Evolutionary conservation across 768 basidiomycete genomes (phyloP).

Genomic region (Tulasnella sp.): DNA sequence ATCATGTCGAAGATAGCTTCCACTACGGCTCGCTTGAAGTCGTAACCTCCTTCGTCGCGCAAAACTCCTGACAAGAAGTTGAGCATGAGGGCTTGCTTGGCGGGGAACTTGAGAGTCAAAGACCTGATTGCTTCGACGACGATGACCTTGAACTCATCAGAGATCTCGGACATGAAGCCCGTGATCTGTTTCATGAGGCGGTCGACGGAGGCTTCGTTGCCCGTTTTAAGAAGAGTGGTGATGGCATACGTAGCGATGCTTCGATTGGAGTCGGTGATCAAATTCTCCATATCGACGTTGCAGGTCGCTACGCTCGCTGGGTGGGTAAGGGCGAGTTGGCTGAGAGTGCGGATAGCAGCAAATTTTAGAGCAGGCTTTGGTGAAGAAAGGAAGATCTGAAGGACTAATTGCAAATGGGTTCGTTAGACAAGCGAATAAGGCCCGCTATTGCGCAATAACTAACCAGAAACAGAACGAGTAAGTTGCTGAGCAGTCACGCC

Average conservation of each 20-base stretch:
- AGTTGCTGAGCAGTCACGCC: slow-evolving; percentile 73
- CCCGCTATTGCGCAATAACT: slow-evolving; percentile 34
- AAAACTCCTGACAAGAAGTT: slow-evolving; percentile 94
- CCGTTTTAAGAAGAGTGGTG: slow-evolving; percentile 97
- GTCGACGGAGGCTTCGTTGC: slow-evolving; percentile 98
- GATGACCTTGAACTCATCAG: slow-evolving; percentile 99
- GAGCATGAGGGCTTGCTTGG: slow-evolving; percentile 96
- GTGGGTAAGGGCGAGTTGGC: slow-evolving; percentile 79
- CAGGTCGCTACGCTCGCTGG: slow-evolving; percentile 83
- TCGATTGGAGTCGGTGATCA: slow-evolving; percentile 92
- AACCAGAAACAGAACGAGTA: slow-evolving; percentile 83
- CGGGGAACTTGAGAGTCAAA: slow-evolving; percentile 96
- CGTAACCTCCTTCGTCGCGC: slow-evolving; percentile 97
- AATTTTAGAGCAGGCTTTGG: slow-evolving; percentile 95
- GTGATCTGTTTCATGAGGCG: slow-evolving; percentile 99
- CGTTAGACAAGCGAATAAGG: slow-evolving; percentile 29
- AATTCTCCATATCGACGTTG: slow-evolving; percentile 94
- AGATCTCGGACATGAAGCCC: slow-evolving; percentile 98
- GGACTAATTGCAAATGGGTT: slow-evolving; percentile 48
- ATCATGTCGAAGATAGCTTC: slow-evolving; percentile 99
- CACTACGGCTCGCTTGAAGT: slow-evolving; percentile 98
- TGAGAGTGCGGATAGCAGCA: slow-evolving; percentile 93
- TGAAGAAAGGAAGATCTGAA: slow-evolving; percentile 93
- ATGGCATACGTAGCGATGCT: slow-evolving; percentile 98
- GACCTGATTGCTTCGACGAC: slow-evolving; percentile 98